Base-by-base conservation (phyloP, 106 monocot species). In the Apostasia ramifera region DNA sequence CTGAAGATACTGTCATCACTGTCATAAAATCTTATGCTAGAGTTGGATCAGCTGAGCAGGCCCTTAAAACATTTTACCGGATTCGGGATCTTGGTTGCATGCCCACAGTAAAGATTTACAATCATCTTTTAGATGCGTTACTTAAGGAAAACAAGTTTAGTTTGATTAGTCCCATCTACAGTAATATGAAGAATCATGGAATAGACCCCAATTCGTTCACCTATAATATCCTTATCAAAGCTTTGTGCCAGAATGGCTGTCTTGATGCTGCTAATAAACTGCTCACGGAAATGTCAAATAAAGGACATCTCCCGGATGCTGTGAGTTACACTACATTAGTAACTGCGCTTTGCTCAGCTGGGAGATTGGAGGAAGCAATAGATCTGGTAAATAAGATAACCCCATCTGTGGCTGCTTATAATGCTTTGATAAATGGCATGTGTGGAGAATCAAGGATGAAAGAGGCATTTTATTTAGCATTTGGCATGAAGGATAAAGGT, bases 201-300 rank as follows among this genome's bases (percentile, higher is more conserved):
- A 67, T 95, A 37, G 75, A 77, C 57, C 85, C 94, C 5, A 91
- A 95, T 74, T 69, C 88, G 9, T 95, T 79, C 72, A 95, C 91
- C 5, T 88, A 86, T 61, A 95, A 94, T 59, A 74, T 95, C 1
- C 86, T 95, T 26, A 76, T 95, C 51, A 88, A 88, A 50, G 91
- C 88, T 10, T 44, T 95, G 70, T 95, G 94, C 76, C 78, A 71
- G 61, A 91, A 91, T 65, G 68, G 70, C 51, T 74, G 88, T 10
- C 58, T 84, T 3, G 91, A 91, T 75, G 83, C 77, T 60, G 88
- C 94, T 8, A 15, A 57, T 65, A 83, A 85, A 56, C 81, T 95
- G 56, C 83, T 95, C 1, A 4, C 64, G 40, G 91, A 95, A 66
- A 91, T 95, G 91, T 73, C 73, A 14, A 85, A 67, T 54, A 83